Conservation (phyloP, 768 basidiomycete species). For the Chalciporus chontae region DNA sequence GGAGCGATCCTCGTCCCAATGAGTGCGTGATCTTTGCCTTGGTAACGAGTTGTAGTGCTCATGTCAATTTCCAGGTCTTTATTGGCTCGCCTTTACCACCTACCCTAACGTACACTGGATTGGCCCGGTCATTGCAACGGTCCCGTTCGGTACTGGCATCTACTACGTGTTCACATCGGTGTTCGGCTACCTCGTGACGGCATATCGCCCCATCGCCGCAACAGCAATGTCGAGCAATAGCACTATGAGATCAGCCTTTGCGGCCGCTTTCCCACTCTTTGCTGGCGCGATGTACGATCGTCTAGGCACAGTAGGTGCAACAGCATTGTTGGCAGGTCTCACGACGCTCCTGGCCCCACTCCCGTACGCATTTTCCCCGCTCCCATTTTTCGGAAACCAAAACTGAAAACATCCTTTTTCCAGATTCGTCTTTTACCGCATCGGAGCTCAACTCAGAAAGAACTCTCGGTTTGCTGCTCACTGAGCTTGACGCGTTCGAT, state of each 20-base stretch:
- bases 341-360: conserved; percentile 58
- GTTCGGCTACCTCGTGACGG: conserved; percentile 58
- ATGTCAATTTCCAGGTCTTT: conserved; percentile 24
- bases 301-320: conserved; percentile 68
- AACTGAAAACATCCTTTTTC: background rate
- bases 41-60: too few relatives aligned
- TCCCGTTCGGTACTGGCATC: conserved; percentile 52
- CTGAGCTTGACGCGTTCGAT: too few relatives aligned
- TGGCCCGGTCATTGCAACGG: conserved; percentile 41
- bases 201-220: conserved; percentile 49
- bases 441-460: conserved; percentile 42
- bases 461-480: conserved; percentile 39
- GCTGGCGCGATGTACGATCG: conserved; percentile 47
- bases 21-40: conserved; percentile 18
- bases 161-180: conserved; percentile 65
- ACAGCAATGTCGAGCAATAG: conserved; percentile 69
- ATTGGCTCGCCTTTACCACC: conserved; percentile 55
- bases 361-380: conserved; percentile 38
- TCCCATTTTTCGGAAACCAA: background rate
- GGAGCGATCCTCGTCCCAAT: conserved; percentile 65
- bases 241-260: conserved; percentile 45
- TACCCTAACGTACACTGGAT: conserved; percentile 46
- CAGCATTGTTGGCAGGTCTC: conserved; percentile 66
- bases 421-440: conserved; percentile 47
- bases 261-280: conserved; percentile 51